Percentiles rank a stretch among this genome's conserved stretches.
These are phyloP conservation scores for Aspergillus sp. DNA, from an alignment of 2,329 filamentous ascomycete species.

Conservation along the genomic window DNA sequence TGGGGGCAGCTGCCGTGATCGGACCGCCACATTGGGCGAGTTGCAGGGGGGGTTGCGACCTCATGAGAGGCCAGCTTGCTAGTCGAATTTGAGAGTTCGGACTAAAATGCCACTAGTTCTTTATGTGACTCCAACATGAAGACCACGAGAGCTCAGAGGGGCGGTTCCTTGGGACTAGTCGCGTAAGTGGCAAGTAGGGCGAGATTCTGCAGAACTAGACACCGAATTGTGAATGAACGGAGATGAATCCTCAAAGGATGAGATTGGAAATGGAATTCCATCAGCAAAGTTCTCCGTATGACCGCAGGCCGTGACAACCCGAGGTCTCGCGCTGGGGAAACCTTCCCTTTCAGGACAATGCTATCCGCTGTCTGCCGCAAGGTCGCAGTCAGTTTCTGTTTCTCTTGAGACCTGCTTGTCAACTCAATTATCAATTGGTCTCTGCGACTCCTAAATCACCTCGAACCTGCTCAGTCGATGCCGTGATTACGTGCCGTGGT, in stretches of 20 bases:
- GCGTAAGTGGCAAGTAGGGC: conserved; percentile 24
- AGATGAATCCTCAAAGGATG: conserved; percentile 5
- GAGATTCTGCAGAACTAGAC: conserved; percentile 19
- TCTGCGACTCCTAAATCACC: neutral
- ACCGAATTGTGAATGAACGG: neutral
- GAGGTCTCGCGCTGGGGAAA: conserved; percentile 11
- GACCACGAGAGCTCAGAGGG: conserved; percentile 3
- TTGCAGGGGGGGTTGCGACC: conserved; percentile 21
- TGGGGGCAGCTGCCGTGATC: conserved; percentile 28
- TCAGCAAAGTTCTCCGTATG: conserved; percentile 6
- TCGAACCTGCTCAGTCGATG: neutral
- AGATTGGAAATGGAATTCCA: conserved; percentile 7
- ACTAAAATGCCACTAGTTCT: neutral
- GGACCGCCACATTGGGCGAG: conserved; percentile 32
- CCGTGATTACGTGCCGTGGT: conserved; percentile 2
- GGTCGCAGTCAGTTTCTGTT: neutral
- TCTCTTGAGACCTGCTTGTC: neutral
- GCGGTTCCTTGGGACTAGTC: conserved; percentile 17
- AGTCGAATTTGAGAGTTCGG: conserved; percentile 7
- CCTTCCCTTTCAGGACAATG: conserved; percentile 9
- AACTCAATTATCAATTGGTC: neutral
- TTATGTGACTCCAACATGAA: conserved; percentile 2
- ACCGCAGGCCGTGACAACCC: conserved; percentile 7
- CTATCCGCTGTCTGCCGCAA: conserved; percentile 10
- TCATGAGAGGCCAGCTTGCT: conserved; percentile 8